Conservation (phyloP, 2,329 filamentous ascomycete species). For the Xylaria arbuscula region DNA sequence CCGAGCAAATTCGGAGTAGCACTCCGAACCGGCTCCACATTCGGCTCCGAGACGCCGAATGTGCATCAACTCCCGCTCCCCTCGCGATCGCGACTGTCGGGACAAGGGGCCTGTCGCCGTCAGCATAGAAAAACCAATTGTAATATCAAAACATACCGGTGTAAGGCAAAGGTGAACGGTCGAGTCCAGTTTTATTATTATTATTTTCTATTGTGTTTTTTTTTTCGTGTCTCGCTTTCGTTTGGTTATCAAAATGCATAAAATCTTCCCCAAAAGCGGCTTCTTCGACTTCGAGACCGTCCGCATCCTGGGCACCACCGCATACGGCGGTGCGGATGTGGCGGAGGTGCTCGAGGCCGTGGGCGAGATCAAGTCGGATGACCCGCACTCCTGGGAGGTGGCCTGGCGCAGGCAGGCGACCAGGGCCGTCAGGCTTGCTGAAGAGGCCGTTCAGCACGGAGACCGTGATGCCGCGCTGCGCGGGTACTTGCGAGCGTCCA, state of each 20-base stretch:
- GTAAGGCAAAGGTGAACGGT: not conserved
- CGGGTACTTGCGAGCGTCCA: slow-evolving; percentile 55
- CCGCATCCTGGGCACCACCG: slow-evolving; percentile 54
- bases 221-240: not conserved
- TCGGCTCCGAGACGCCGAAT: slow-evolving; percentile 8
- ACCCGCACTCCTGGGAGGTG: slow-evolving; percentile 55
- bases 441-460: slow-evolving; percentile 49
- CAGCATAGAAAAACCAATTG: not conserved
- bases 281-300: slow-evolving; percentile 59
- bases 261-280: slow-evolving; percentile 4
- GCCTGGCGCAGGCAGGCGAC: slow-evolving; percentile 51
- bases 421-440: slow-evolving; percentile 51
- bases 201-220: not conserved
- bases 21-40: slow-evolving; percentile 3
- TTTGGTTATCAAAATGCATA: slow-evolving; percentile 3
- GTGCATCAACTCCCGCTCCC: not conserved
- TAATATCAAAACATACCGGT: not conserved
- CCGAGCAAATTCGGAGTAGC: not conserved
- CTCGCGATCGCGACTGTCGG: not conserved
- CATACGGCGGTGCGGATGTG: slow-evolving; percentile 53
- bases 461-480: slow-evolving; percentile 49
- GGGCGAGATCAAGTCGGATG: slow-evolving; percentile 52
- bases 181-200: not conserved
- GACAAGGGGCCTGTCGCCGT: not conserved
- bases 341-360: slow-evolving; percentile 55